Evolutionary conservation across 768 basidiomycete genomes (phyloP), one percentile per base, ranked within the genome.

Genomic region (Suillus ampliporus): DNA sequence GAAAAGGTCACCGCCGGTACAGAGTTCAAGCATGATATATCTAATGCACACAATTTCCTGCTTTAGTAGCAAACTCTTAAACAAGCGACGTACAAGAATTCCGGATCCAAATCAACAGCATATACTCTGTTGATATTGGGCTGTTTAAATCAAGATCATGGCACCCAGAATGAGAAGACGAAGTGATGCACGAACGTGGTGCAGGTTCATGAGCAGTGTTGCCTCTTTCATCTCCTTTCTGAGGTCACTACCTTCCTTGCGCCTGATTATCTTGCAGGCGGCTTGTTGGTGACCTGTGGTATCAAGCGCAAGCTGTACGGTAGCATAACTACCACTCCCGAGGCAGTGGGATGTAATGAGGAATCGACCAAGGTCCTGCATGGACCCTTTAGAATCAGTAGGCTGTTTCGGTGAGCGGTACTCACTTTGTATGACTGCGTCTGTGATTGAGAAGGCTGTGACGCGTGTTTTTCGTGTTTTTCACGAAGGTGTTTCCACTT

Each of bases 1-100:
- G 74, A 94, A 94, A n/a, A 94, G 82, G 69, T 94, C 92, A 26
- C 92, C 92, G 11, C 92, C 92, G 0, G 92, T 93, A 68, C 90
- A 93, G 9, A 94, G 80, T 73, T 94, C 89, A 38, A 94, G 86
- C 75, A 94, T 93, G 47, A 94, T 91, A 72, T 93, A 89, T 34
- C 89, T 91, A 58, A 38, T 43, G 50, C 44, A 26, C 57, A 60
- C 23, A 41, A 44, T 28, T 38, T 40, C 23, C 23, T 26, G 38
- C 38, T 56, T 23, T 26, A 26, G 38, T 26, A 17, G 23, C 14
- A 26, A 56, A 19, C 26, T 38, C 6, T 4, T 38, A 26, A 40
- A 19, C 37, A 56, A 56, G 54, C 21, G 52, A 73, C 82, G 53
- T 54, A 87, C 84, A 90, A 80, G 71, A 89, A 89, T 66, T 82